Percentiles rank a stretch among this genome's conserved stretches.
phyloP scores from a whole-genome alignment of 2,329 filamentous ascomycete genomes.

The Pezicula carpinea region DNA sequence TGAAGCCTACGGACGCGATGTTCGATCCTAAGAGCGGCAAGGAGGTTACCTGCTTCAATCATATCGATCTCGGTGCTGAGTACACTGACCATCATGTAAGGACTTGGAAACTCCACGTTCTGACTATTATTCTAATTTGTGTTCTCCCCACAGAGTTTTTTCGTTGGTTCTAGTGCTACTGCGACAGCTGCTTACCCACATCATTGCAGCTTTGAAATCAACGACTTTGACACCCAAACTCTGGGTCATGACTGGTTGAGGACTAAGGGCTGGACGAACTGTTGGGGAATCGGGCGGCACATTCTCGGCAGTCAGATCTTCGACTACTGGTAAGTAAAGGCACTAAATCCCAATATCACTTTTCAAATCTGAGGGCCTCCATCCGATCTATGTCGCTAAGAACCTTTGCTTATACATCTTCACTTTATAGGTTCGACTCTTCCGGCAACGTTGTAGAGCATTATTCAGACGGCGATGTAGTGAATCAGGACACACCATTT shows the following conservation, averaged over 20 bases:
- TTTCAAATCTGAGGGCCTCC: no score
- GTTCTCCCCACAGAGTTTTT: no score
- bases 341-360: no score
- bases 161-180: no score
- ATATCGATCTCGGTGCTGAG: conserved; percentile 42
- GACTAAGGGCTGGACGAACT: conserved; percentile 37
- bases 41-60: conserved; percentile 34
- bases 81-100: conserved; percentile 44
- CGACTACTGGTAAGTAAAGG: conserved; percentile 44
- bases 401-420: no score
- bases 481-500: conserved; percentile 43
- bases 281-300: conserved; percentile 48
- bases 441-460: conserved; percentile 29
- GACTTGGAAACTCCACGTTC: no score
- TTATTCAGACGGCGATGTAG: conserved; percentile 48
- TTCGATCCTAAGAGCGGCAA: background rate
- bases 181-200: conserved; percentile 22
- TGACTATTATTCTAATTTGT: no score
- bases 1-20: conserved; percentile 32
- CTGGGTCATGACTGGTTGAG: conserved; percentile 47
- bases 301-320: conserved; percentile 47
- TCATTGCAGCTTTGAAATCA: conserved; percentile 45
- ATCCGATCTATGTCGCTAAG: no score
- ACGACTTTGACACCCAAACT: conserved; percentile 47
- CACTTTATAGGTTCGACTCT: conserved; percentile 29